Evolutionary conservation across 2,329 filamentous ascomycete species (phyloP).

Genomic region (Xylariales sp.): DNA sequence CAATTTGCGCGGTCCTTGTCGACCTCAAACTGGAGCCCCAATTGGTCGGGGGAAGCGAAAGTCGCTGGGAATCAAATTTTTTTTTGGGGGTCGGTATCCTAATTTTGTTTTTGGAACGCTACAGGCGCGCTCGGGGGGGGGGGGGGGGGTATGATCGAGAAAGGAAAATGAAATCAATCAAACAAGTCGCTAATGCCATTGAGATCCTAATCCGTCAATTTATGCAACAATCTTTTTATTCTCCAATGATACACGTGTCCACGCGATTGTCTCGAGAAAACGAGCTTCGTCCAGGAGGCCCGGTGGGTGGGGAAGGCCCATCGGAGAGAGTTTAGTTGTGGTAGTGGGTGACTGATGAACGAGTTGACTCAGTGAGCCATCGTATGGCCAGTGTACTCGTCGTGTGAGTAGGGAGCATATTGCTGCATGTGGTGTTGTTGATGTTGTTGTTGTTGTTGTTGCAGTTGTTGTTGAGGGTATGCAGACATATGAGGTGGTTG

Average conservation of each 20-base stretch:
- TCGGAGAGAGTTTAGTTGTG: not conserved
- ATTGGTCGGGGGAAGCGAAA: slow-evolving; percentile 2
- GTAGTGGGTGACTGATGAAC: not conserved
- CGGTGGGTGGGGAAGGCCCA: slow-evolving; percentile 2
- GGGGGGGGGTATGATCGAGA: slow-evolving; percentile 29
- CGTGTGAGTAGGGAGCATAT: slow-evolving; percentile 40
- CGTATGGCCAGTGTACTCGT: slow-evolving; percentile 28
- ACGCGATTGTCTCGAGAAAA: slow-evolving; percentile 17
- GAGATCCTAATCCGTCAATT: slow-evolving; percentile 38
- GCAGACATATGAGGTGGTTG: slow-evolving; percentile 33
- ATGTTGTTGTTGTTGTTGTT: slow-evolving; percentile 36
- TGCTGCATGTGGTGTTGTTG: slow-evolving; percentile 30
- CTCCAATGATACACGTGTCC: slow-evolving; percentile 34
- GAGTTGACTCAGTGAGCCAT: slow-evolving; percentile 7
- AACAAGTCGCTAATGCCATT: slow-evolving; percentile 44
- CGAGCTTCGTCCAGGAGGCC: slow-evolving; percentile 10
- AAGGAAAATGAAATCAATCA: slow-evolving; percentile 25
- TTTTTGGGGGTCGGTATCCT: slow-evolving; percentile 21
- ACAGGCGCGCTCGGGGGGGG: slow-evolving; percentile 15
- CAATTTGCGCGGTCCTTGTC: slow-evolving; percentile 4
- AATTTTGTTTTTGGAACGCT: slow-evolving; percentile 21
- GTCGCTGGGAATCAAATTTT: slow-evolving; percentile 23
- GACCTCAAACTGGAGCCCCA: not conserved
- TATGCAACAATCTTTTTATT: slow-evolving; percentile 41
- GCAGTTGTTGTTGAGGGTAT: slow-evolving; percentile 36